Base-by-base conservation (phyloP, 225 moss, liverwort and hornwort species). In the Straminergon stramineum region DNA sequence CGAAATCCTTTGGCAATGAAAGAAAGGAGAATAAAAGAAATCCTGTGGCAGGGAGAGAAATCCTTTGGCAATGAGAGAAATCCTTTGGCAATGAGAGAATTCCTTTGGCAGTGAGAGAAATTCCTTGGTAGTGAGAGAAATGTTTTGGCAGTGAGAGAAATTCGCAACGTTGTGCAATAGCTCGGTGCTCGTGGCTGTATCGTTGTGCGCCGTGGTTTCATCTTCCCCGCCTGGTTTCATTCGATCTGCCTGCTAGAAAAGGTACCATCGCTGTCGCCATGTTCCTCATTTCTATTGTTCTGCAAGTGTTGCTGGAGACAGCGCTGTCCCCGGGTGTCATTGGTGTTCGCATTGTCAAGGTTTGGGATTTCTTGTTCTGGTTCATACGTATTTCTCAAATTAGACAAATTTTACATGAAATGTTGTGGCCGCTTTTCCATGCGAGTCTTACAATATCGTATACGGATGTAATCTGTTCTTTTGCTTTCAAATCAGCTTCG, bases 361-460 rank as follows among this genome's bases (percentile, higher is more conserved):
- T 91, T n/a, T 82, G 93, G 37, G 93, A 95, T 88, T 92, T 92
- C 43, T 91, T 95, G 75, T 92, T 96, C 86, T 95, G 94, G 93
- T 95, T 95, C 63, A 57, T 31, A 22, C 9, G 41, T 7, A 31
- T 43, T 22, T 70, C 85, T 41, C 56, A 85, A 85, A 41, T 70
- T 73, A 16, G 71, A 17, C 71, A 31, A 57, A 11, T 43, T 71
- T 23, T 23, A 22, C 22, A 32, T 78, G 78, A 78, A 23, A 43
- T 57, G 16, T 73, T 73, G 58, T 24, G 24, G 11, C 17, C 23
- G 41, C 23, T 86, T 86, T 73, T 75, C 62, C 18, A 37, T 76
- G 35, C 24, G 34, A 32, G 68, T 56, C 68, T 57, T 68, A 55
- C 66, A 67, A 41, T 43, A 31, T 79, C 32, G 19, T 57, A 13